These are phyloP conservation scores for Tillandsia leiboldiana DNA, from an alignment of 176 grass and related monocot genomes.

Conservation along the genomic window DNA sequence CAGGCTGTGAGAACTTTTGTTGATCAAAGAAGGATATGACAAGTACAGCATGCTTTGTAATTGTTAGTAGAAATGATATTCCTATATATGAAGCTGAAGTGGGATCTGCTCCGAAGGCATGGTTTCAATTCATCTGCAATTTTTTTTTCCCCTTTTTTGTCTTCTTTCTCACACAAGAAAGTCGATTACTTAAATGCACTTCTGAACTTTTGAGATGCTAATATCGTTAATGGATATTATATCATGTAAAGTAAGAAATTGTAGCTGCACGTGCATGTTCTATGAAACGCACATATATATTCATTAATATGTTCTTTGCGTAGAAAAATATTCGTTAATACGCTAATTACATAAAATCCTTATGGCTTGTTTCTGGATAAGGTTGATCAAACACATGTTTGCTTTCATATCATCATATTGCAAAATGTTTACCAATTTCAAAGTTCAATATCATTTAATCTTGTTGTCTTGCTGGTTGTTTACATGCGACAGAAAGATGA, in stretches of 20 bases:
- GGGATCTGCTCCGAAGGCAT: conserved; percentile 51
- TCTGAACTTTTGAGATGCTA: no score
- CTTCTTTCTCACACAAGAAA: background rate
- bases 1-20: background rate
- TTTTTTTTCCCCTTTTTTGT: background rate
- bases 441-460: background rate
- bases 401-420: no score
- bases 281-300: no score
- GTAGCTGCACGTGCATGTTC: no score
- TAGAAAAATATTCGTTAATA: no score
- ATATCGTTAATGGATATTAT: no score
- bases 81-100: conserved; percentile 91
- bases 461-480: background rate
- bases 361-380: no score
- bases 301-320: no score
- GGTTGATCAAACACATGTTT: no score
- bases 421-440: background rate
- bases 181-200: no score
- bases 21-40: conserved; percentile 30
- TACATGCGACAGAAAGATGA: conserved; percentile 63
- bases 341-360: no score
- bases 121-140: conserved; percentile 11
- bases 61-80: conserved; percentile 80
- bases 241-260: no score
- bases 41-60: conserved; percentile 75